A percentile compares a stretch with the other conserved stretches of the same genome.
Evolutionary conservation across 2,329 filamentous ascomycete species (phyloP).

Genomic region (Claviceps sp.): DNA sequence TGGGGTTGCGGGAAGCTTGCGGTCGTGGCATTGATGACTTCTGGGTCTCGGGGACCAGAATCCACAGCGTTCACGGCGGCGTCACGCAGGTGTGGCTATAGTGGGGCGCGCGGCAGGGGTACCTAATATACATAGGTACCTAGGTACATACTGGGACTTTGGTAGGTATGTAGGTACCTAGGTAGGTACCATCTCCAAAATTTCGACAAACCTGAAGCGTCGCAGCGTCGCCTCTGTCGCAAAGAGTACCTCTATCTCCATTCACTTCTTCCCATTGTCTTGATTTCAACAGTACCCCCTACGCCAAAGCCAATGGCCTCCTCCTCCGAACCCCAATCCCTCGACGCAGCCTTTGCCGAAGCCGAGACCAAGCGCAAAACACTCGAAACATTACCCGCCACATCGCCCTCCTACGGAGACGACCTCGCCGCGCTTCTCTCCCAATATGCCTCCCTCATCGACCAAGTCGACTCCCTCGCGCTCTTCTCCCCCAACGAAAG

Average conservation of each 20-base stretch:
- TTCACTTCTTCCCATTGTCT: too few relatives aligned
- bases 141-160: too few relatives aligned
- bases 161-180: too few relatives aligned
- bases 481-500: conserved; percentile 87
- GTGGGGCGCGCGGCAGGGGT: too few relatives aligned
- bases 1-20: background rate
- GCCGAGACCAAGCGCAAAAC: conserved; percentile 37
- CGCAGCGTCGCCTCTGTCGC: too few relatives aligned
- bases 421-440: conserved; percentile 53
- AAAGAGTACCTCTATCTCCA: too few relatives aligned
- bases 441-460: conserved; percentile 59
- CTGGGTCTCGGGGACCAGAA: background rate
- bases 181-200: too few relatives aligned
- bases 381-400: conserved; percentile 52
- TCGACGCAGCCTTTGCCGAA: conserved; percentile 34
- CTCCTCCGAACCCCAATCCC: conserved; percentile 32
- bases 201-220: too few relatives aligned
- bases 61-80: background rate
- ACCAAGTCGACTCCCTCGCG: conserved; percentile 54
- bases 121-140: too few relatives aligned
- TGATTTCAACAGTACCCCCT: too few relatives aligned
- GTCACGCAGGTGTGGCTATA: too few relatives aligned
- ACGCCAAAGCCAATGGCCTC: conserved; percentile 11
- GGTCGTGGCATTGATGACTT: background rate
- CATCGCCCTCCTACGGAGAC: conserved; percentile 51